Percentiles rank a stretch among this genome's conserved stretches.
Conservation (phyloP, 148 eudicot species). For the Cornus florida region DNA sequence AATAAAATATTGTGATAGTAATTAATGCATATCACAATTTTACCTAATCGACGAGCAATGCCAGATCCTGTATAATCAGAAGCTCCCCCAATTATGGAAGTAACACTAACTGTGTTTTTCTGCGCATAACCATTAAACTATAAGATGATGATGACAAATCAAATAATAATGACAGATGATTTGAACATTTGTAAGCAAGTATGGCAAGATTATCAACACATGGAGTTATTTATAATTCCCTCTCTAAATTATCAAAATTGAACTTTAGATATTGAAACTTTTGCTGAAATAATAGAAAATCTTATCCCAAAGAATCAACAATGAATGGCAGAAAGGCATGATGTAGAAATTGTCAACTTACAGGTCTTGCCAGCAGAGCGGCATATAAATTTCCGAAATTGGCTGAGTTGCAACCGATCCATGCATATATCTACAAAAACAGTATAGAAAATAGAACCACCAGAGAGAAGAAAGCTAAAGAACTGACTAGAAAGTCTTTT, state of each 20-base stretch:
- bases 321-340: too few species aligned
- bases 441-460: not conserved
- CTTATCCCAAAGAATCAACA: too few species aligned
- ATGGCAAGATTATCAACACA: not conserved
- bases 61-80: not conserved
- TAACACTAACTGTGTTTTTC: not conserved
- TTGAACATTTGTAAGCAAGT: too few species aligned
- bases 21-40: not conserved
- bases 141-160: too few species aligned
- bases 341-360: not conserved
- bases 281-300: too few species aligned
- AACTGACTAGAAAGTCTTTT: not conserved
- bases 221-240: too few species aligned
- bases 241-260: too few species aligned
- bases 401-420: not conserved
- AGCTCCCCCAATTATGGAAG: not conserved
- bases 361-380: not conserved
- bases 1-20: not conserved
- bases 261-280: too few species aligned
- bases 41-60: not conserved
- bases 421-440: not conserved
- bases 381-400: not conserved
- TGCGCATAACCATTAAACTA: too few species aligned
- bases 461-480: not conserved
- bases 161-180: too few species aligned